Base-by-base conservation (phyloP, 2,329 filamentous ascomycete genomes). In the Calonectria naviculata region DNA sequence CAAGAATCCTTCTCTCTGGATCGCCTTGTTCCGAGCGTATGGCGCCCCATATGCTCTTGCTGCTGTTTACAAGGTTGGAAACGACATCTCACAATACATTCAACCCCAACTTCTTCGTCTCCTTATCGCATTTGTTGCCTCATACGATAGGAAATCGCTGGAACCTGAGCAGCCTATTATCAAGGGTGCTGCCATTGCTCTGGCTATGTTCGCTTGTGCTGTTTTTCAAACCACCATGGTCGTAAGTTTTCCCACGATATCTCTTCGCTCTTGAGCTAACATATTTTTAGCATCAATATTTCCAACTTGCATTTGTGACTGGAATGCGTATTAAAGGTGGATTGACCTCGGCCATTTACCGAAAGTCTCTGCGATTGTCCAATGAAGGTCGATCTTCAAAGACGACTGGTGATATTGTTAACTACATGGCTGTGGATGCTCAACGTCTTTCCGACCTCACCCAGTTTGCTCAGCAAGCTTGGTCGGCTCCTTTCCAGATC, bases 401-500 rank as follows among this genome's bases (percentile, higher is more conserved):
- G 85, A 94, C 94, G 0, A 99, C 97, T 0, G 97, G 97, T 68
- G 97, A 99, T 79, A 98, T 99, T 79, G 97, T 99, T 81, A 99
- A 99, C 81, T 97, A 98, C 84, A 99, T 99, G 96, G 97, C 97
- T 54, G 96, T 99, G 12, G 97, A 99, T 81, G 96, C 96, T 17
- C 97, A 99, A 83, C 93, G 97, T 75, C 89, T 99, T 21, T 94
- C 98, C 79, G 97, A 99, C 83, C 87, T 99, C 68, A 95, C 96
- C 2, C 97, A 99, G 80, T 99, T 97, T 81, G 95, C 94, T 21
- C 95, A 97, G 81, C 96, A 98, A 82, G 86, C 97, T 13, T 98
- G 97, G 95, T 98, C 95, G 49, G 96, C 97, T 3, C 97, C 97
- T 3, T 97, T 98, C 84, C 97, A 99, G 83, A 99, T 99, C 79